Conservation (phyloP, 78 protist genomes). For the Dictyostelium brefeldianum region DNA sequence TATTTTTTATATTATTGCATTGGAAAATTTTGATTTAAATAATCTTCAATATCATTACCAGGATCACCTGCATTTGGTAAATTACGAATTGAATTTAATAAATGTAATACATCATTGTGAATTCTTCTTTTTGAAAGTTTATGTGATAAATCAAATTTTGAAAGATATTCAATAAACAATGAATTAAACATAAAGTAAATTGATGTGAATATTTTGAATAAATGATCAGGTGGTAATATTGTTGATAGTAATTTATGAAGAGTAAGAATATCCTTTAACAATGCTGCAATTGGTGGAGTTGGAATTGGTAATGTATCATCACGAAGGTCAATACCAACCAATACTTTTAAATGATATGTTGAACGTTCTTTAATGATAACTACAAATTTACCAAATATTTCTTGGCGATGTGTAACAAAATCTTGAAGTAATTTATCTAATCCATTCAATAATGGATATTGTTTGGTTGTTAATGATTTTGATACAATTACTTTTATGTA, state of each 20-base stretch:
- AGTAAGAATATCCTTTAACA: constrained; percentile 34
- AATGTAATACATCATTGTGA: constrained; percentile 58
- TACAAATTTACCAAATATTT: constrained; percentile 44
- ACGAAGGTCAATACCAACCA: constrained; percentile 19
- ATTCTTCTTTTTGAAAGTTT: constrained; percentile 52
- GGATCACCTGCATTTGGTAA: constrained; percentile 57
- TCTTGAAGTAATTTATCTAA: constrained; percentile 63
- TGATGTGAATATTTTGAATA: constrained; percentile 58
- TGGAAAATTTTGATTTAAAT: constrained; percentile 36
- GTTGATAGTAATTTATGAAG: constrained; percentile 37
- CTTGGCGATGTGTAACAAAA: constrained; percentile 50
- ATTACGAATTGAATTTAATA: constrained; percentile 26
- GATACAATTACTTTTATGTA: constrained; percentile 36
- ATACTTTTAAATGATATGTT: constrained; percentile 6
- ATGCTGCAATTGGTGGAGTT: constrained; percentile 59
- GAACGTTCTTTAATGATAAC: constrained; percentile 57
- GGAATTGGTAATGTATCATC: constrained; percentile 74
- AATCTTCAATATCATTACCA: constrained; percentile 64
- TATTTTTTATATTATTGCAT: constrained; percentile 16
- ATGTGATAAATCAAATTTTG: constrained; percentile 1
- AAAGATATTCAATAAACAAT: constrained; percentile 23
- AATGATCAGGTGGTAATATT: constrained; percentile 50
- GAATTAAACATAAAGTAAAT: constrained; percentile 57
- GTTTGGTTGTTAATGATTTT: constrained; percentile 14
- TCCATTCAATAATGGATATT: constrained; percentile 45